Base-by-base conservation (phyloP, 2,329 filamentous ascomycete species). In the Aspergillus caelatus region DNA sequence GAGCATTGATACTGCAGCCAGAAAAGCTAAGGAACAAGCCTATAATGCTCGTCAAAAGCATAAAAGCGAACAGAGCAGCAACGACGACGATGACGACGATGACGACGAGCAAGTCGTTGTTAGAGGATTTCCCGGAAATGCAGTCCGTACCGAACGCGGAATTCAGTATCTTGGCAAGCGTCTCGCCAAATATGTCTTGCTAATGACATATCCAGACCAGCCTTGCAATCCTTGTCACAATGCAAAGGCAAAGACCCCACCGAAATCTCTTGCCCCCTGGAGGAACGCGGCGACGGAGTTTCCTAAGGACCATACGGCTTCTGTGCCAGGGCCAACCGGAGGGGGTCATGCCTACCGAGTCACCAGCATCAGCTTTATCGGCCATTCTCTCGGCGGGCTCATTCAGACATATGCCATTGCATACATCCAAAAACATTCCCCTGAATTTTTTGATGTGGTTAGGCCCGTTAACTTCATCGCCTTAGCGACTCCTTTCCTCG, bases 131-230 rank as follows among this genome's bases (percentile, higher is more conserved):
- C 88, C 90, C 8, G 93, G 92, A 54, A 98, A 98, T 76, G 92
- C 92, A 9, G 93, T 92, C 39, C 90, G 91, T 62, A 99, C 95
- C 2, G 95, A 99, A 79, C 89, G 90, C 67, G 95, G 95, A 19
- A 98, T 99, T 73, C 97, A 98, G 77, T 99, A 97, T 77, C 86
- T 99, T 6, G 95, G 95, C 23, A 98, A 98, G 77, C 88, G 95
- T 57, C 86, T 99, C 30, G 95, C 95, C 23, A 94, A 94, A 81
- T 96, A 94, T 75, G 88, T 98, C 34, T 83, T 99, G 50, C 86
- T 90, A 58, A 89, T 97, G 81, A 97, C 94, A 34, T 97, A 96
- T 74, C 95, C 95, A 0, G 93, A 97, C 73, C 94, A 98, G 72
- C 93, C 94, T 5, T 96, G 90, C 71, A 82, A 94, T 1, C 94